These are phyloP conservation scores for Apiospora arundinis DNA, from an alignment of 2,329 filamentous ascomycete species.

Conservation along the genomic window DNA sequence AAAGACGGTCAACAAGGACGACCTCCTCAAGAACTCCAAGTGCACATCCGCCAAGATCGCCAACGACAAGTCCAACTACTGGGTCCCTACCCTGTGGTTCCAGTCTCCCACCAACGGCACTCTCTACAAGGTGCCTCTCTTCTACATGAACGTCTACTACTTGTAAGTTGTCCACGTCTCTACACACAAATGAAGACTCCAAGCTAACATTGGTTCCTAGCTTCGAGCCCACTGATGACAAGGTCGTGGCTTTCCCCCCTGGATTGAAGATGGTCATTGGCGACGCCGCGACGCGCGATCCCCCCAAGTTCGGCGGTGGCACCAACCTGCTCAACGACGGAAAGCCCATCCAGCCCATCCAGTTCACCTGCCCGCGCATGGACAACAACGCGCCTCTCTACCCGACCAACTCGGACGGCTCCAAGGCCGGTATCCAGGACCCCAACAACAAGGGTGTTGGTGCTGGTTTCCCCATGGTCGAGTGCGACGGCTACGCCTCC, in stretches of 20 bases:
- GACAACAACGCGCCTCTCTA: conserved; percentile 58
- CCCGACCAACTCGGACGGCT: conserved; percentile 60
- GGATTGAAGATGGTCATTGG: conserved; percentile 77
- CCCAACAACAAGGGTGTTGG: conserved; percentile 61
- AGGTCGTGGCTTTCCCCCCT: conserved; percentile 72
- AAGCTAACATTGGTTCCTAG: conserved; percentile 35
- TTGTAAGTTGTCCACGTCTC: conserved; percentile 55
- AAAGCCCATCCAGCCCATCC: conserved; percentile 54
- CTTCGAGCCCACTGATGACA: conserved; percentile 68
- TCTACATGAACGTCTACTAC: conserved; percentile 81
- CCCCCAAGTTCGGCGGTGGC: conserved; percentile 53
- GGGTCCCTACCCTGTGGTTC: conserved; percentile 77
- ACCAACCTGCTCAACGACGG: conserved; percentile 51
- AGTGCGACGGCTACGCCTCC: conserved; percentile 68
- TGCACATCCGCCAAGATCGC: conserved; percentile 75
- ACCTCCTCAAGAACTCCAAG: conserved; percentile 60
- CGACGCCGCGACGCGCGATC: conserved; percentile 62
- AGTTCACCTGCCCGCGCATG: conserved; percentile 66
- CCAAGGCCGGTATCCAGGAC: conserved; percentile 60
- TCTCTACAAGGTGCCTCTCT: conserved; percentile 70
- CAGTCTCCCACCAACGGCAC: conserved; percentile 65
- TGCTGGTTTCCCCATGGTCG: conserved; percentile 71
- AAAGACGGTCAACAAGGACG: conserved; percentile 64
- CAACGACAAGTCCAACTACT: conserved; percentile 77
- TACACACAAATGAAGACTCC: background rate